Percentiles rank a stretch among this genome's conserved stretches.
These are phyloP conservation scores for Peziza echinospora DNA, from an alignment of 495 filamentous ascomycete genomes.

Conservation along the genomic window DNA sequence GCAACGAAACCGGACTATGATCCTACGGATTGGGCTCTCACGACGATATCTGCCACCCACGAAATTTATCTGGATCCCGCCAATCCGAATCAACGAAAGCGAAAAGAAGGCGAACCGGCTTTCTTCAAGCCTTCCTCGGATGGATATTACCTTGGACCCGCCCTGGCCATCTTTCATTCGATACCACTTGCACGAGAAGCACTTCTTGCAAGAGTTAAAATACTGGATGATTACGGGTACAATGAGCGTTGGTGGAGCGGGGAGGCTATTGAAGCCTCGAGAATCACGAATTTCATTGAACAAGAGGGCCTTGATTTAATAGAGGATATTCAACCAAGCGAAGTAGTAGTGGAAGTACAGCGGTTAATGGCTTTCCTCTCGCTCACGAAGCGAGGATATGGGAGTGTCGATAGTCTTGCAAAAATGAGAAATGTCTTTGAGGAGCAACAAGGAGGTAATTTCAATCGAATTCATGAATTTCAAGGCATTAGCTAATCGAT, in stretches of 20 bases:
- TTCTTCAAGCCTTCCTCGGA: constrained; percentile 48
- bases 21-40: constrained; percentile 54
- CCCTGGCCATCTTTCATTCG: constrained; percentile 60
- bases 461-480: too few species aligned
- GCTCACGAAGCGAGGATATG: constrained; percentile 56
- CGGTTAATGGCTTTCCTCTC: constrained; percentile 78
- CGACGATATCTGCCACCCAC: constrained; percentile 31
- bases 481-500: too few species aligned
- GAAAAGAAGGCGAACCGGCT: constrained; percentile 35
- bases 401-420: constrained; percentile 40
- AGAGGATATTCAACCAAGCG: constrained; percentile 21
- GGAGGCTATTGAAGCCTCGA: constrained; percentile 34
- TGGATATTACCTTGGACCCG: constrained; percentile 37
- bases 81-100: constrained; percentile 35
- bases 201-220: constrained; percentile 33
- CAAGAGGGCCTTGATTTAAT: constrained; percentile 27
- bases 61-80: constrained; percentile 41
- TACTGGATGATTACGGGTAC: constrained; percentile 41
- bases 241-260: constrained; percentile 77
- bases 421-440: constrained; percentile 24
- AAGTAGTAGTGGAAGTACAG: constrained; percentile 38
- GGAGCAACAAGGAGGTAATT: constrained; percentile 17
- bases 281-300: constrained; percentile 32
- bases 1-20: constrained; percentile 56
- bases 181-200: constrained; percentile 65